Evolutionary conservation across 78 protist genomes (phyloP).

Genomic region (Capsaspora owczarzaki): DNA sequence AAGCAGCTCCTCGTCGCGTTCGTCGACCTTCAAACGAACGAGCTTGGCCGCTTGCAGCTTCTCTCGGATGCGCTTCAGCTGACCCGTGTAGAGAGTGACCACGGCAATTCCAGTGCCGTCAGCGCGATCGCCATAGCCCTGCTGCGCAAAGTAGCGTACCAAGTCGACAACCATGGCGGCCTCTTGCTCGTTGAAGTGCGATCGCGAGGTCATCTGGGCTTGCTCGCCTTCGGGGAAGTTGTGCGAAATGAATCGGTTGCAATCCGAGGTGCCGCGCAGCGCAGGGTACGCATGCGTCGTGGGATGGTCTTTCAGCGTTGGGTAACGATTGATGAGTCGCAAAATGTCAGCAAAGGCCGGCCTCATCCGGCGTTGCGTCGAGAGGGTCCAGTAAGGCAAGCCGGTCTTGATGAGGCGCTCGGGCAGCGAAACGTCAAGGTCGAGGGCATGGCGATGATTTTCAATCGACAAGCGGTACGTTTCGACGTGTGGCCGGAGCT

Average conservation of each 20-base stretch:
- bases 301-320: conserved; percentile 10
- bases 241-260: too few species aligned
- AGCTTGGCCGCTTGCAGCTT: neutral
- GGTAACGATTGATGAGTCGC: too few species aligned
- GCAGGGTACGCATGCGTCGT: neutral
- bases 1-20: conserved; percentile 1
- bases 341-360: too few species aligned
- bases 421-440: conserved; percentile 56
- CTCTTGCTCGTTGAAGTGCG: conserved; percentile 33
- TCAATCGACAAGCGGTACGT: conserved; percentile 4
- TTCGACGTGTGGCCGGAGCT: conserved; percentile 64
- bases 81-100: conserved; percentile 73
- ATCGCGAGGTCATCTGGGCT: too few species aligned
- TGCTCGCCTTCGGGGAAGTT: too few species aligned
- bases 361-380: conserved; percentile 72
- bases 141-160: conserved; percentile 29
- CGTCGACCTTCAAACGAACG: neutral
- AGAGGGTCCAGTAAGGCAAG: conserved; percentile 16
- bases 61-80: conserved; percentile 11
- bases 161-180: conserved; percentile 28
- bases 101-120: conserved; percentile 32
- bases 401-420: conserved; percentile 50
- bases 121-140: conserved; percentile 18
- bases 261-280: too few species aligned
- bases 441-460: neutral